A percentile compares a stretch with the other conserved stretches of the same genome.
These are phyloP conservation scores for Xylariaceae sp. DNA, from an alignment of 2,329 filamentous ascomycete species.

Conservation along the genomic window DNA sequence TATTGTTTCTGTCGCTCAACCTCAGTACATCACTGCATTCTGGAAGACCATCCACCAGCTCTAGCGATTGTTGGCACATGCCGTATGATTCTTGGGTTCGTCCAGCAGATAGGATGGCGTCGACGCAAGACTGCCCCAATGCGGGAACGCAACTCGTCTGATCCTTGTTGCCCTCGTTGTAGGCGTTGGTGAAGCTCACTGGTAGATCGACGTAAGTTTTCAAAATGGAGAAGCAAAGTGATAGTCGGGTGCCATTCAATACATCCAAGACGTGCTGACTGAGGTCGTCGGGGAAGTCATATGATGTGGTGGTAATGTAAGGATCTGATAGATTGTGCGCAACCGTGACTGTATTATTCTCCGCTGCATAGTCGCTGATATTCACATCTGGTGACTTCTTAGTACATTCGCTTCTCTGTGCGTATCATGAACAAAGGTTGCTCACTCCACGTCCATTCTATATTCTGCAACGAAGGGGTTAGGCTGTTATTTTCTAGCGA, in stretches of 20 bases:
- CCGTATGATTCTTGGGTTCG: no score
- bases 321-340: background rate
- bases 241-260: background rate
- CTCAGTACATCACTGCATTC: background rate
- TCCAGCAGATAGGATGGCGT: background rate
- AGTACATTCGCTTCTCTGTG: background rate
- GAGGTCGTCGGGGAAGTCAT: background rate
- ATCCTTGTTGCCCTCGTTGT: background rate
- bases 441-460: background rate
- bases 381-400: background rate
- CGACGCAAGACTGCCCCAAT: background rate
- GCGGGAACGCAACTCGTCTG: background rate
- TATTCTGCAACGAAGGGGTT: conserved; percentile 23
- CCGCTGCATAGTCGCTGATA: background rate
- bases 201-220: background rate
- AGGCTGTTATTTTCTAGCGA: conserved; percentile 1
- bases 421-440: background rate
- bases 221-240: background rate
- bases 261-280: background rate
- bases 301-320: background rate
- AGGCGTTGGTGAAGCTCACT: background rate
- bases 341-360: background rate
- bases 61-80: no score
- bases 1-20: no score
- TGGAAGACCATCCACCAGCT: background rate